Percentiles rank a stretch among this genome's conserved stretches.
Conservation (phyloP, 768 basidiomycete genomes). For the Chiua virens region DNA sequence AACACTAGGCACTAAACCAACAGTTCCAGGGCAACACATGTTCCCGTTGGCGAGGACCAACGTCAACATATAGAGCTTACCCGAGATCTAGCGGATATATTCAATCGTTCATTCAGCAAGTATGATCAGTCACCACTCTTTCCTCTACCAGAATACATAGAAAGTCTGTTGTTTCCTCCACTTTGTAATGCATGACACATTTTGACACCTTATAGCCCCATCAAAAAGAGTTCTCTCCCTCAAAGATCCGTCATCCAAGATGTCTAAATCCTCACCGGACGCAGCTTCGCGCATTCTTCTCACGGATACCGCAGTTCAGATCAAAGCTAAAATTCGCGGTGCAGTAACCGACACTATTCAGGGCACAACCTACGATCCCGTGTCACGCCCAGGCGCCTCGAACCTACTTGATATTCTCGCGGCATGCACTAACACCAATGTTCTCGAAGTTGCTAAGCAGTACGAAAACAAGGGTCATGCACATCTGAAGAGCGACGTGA, state of each 20-base stretch:
- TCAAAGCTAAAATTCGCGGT: constrained; percentile 67
- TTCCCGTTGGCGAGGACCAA: constrained; percentile 97
- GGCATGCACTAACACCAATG: constrained; percentile 59
- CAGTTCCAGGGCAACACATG: constrained; percentile 72
- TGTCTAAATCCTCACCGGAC: constrained; percentile 92
- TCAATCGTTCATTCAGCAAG: constrained; percentile 67
- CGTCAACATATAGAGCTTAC: constrained; percentile 90
- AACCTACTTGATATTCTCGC: constrained; percentile 81
- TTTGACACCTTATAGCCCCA: constrained; percentile 49
- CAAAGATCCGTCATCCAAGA: constrained; percentile 81
- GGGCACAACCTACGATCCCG: constrained; percentile 80
- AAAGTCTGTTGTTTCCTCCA: constrained; percentile 52
- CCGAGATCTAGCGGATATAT: constrained; percentile 78
- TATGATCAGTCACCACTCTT: constrained; percentile 52
- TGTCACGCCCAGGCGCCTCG: constrained; percentile 74
- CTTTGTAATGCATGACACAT: not conserved
- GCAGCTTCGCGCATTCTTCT: constrained; percentile 80
- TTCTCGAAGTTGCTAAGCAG: constrained; percentile 43
- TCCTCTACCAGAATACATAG: constrained; percentile 66
- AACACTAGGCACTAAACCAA: not conserved
- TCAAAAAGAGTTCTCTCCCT: constrained; percentile 85
- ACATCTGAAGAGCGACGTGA: constrained; percentile 70
- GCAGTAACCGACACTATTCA: constrained; percentile 84
- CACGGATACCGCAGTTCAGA: constrained; percentile 65
- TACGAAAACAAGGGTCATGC: constrained; percentile 62